Conservation (phyloP, 192 early-diverging fungal genomes). For the Chytriomyces confervae region DNA sequence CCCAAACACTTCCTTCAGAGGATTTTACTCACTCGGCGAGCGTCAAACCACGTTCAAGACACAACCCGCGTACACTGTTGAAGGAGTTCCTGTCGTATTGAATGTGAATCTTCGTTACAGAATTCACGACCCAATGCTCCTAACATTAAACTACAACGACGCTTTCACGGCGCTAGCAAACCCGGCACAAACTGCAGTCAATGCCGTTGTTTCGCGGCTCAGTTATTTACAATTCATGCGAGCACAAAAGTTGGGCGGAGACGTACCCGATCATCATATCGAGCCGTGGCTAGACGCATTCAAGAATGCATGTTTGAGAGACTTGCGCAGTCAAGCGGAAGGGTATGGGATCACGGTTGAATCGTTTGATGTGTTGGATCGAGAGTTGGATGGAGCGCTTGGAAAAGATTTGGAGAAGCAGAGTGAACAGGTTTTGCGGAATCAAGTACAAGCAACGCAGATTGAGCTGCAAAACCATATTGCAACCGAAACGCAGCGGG, state of each 20-base stretch:
- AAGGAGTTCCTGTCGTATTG: conserved; percentile 54
- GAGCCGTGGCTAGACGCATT: conserved; percentile 56
- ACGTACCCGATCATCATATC: conserved; percentile 50
- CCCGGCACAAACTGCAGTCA: conserved; percentile 57
- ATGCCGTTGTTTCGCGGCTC: conserved; percentile 50
- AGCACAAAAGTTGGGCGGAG: conserved; percentile 49
- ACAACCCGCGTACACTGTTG: conserved; percentile 51
- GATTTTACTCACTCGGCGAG: conserved; percentile 56
- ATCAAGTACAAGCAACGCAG: conserved; percentile 58
- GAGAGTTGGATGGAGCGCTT: conserved; percentile 48
- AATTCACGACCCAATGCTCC: conserved; percentile 47
- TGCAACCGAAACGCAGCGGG: conserved; percentile 52
- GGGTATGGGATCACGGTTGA: conserved; percentile 50
- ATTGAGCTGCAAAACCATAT: conserved; percentile 52
- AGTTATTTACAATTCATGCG: conserved; percentile 58
- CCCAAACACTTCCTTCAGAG: conserved; percentile 51
- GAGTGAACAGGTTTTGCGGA: conserved; percentile 48
- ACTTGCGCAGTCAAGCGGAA: conserved; percentile 41
- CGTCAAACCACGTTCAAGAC: conserved; percentile 51
- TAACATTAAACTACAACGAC: conserved; percentile 53
- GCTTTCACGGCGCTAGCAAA: conserved; percentile 51
- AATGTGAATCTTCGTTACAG: conserved; percentile 55
- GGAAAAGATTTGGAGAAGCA: conserved; percentile 55
- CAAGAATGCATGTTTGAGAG: conserved; percentile 52
- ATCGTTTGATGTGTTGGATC: conserved; percentile 56